Conservation (phyloP, 257 asterid genomes). For the Cruciata laevipes region DNA sequence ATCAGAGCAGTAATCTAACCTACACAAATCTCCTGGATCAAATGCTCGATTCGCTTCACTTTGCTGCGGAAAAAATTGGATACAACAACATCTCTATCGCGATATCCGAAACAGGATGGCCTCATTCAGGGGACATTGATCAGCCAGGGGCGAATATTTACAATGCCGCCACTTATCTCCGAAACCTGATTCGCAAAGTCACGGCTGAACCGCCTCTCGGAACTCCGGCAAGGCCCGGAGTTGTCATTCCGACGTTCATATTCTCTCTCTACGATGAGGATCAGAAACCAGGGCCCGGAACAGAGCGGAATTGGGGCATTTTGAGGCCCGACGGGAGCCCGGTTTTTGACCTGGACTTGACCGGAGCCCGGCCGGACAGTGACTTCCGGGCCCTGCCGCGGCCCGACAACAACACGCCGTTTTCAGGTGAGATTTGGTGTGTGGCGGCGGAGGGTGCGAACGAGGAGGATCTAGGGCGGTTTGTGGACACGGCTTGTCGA, state of each 20-base stretch:
- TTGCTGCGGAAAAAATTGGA: conserved; percentile 57
- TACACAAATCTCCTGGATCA: conserved; percentile 64
- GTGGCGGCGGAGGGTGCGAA: conserved; percentile 28
- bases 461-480: conserved; percentile 27
- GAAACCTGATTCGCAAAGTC: conserved; percentile 44
- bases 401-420: conserved; percentile 43
- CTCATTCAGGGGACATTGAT: conserved; percentile 66
- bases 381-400: conserved; percentile 20
- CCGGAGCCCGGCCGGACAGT: conserved; percentile 25
- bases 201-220: conserved; percentile 41
- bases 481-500: conserved; percentile 37
- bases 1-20: conserved; percentile 40
- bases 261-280: conserved; percentile 69
- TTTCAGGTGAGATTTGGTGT: conserved; percentile 62
- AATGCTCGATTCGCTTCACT: conserved; percentile 57
- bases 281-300: conserved; percentile 50
- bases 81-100: conserved; percentile 30
- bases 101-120: conserved; percentile 84
- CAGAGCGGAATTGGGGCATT: conserved; percentile 79
- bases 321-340: conserved; percentile 36
- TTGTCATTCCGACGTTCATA: conserved; percentile 45
- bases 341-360: conserved; percentile 50
- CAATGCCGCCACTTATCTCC: conserved; percentile 62
- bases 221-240: conserved; percentile 63
- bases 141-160: conserved; percentile 52